A percentile compares a stretch with the other conserved stretches of the same genome.
phyloP scores from a whole-genome alignment of 768 basidiomycete genomes.

The Boletus patriciae region DNA sequence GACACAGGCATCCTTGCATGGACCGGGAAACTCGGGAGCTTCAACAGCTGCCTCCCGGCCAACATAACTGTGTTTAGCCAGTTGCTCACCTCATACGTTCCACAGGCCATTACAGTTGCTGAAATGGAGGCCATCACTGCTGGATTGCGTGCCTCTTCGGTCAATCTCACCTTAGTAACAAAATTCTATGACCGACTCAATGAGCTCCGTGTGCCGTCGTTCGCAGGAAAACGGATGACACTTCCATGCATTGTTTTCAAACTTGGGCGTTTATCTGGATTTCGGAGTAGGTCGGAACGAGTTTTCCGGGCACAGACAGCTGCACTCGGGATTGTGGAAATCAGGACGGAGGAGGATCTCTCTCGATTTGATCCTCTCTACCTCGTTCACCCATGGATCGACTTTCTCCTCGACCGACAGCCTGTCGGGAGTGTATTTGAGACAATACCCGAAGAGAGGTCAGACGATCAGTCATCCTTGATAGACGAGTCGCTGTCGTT shows the following conservation, averaged over 20 bases:
- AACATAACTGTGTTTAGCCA: not conserved
- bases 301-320: not conserved
- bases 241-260: not conserved
- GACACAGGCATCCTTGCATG: not conserved
- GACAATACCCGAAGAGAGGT: no score
- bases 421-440: no score
- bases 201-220: not conserved
- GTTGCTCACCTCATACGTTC: not conserved
- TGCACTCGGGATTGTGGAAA: not conserved
- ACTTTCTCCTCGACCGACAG: no score
- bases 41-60: not conserved
- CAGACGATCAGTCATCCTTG: no score
- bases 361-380: no score
- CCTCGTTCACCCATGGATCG: no score
- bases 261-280: not conserved
- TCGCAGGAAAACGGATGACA: not conserved
- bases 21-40: not conserved
- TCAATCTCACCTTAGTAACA: not conserved
- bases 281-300: not conserved
- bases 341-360: not conserved
- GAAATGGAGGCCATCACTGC: not conserved
- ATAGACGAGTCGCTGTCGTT: no score
- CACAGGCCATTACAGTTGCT: not conserved
- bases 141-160: not conserved
- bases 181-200: not conserved